These are phyloP conservation scores for Citrus sinensis DNA, from an alignment of 345 rosid species.

Conservation along the genomic window DVS_A1.0 CM039162.1:4066001-4066500, in stretches of 20 bases:
- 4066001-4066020: conserved; percentile 91
- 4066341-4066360: not conserved
- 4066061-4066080: conserved; percentile 98
- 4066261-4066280: conserved; percentile 88
- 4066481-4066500: not conserved
- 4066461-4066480: not conserved
- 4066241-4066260: conserved; percentile 89
- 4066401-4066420: not conserved
- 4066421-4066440: not conserved
- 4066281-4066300: conserved; percentile 57
- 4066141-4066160: not conserved
- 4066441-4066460: not conserved
- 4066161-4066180: conserved; percentile 69
- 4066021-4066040: conserved; percentile 98
- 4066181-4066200: conserved; percentile 96
- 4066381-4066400: not conserved
- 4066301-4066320: conserved; percentile 1
- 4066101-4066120: not conserved
- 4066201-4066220: conserved; percentile 93
- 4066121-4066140: not conserved
- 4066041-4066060: conserved; percentile 99
- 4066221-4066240: conserved; percentile 86
- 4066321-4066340: conserved; percentile 4
- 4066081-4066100: conserved; percentile 30
- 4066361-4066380: not conserved